Evolutionary conservation across 2,329 filamentous ascomycete species (phyloP).

Genomic region (Fusarium succisae): DNA sequence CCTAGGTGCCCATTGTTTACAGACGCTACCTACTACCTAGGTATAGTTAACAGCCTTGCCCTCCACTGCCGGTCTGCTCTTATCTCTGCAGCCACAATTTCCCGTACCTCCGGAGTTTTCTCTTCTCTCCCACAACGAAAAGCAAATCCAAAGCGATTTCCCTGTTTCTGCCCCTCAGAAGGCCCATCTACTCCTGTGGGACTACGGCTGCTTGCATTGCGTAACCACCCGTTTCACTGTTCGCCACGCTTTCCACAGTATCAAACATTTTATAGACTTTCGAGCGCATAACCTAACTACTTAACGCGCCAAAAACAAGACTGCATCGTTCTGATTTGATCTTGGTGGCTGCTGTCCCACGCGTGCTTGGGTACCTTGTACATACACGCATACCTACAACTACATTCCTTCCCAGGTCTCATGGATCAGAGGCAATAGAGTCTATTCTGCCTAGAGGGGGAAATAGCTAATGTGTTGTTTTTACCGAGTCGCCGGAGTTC

Average conservation of each 20-base stretch:
- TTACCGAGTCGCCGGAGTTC: too few species aligned
- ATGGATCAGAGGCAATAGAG: too few species aligned
- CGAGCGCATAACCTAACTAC: not conserved
- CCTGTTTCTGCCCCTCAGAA: not conserved
- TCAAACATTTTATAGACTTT: not conserved
- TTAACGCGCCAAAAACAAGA: not conserved
- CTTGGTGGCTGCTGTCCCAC: too few species aligned
- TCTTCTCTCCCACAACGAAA: not conserved
- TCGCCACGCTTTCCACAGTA: not conserved
- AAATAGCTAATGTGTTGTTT: too few species aligned
- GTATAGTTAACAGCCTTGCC: too few species aligned
- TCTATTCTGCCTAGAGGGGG: too few species aligned
- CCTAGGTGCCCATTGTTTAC: not conserved
- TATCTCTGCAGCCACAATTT: not conserved
- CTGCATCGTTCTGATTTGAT: too few species aligned
- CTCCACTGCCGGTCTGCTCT: not conserved
- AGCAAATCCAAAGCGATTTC: not conserved
- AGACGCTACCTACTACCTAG: too few species aligned
- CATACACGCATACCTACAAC: too few species aligned
- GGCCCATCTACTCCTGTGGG: not conserved
- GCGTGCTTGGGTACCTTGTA: too few species aligned
- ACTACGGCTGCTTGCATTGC: not conserved
- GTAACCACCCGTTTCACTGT: not conserved
- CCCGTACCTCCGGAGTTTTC: not conserved
- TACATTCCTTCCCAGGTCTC: not conserved